Evolutionary conservation across 306 rosid species (phyloP).

Genomic region (Gastrolobium villosum): DNA sequence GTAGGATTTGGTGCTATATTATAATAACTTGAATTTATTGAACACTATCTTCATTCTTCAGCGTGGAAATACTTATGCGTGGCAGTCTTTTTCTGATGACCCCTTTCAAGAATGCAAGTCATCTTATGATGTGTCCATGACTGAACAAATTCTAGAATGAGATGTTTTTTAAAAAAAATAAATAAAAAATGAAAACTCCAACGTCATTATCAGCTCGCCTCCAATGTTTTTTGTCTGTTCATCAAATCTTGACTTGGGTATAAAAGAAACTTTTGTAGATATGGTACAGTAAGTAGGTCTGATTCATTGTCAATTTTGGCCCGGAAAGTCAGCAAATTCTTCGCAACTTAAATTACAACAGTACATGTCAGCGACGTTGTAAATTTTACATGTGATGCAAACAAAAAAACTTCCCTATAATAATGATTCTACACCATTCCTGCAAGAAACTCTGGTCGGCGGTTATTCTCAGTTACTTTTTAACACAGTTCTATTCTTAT

Average conservation of each 20-base stretch:
- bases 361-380: conserved; percentile 47
- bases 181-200: neutral
- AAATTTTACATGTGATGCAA: conserved; percentile 46
- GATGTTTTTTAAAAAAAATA: neutral
- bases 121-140: neutral
- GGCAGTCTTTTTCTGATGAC: neutral
- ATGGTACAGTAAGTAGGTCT: conserved; percentile 38
- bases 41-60: conserved; percentile 9
- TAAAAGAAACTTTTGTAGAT: conserved; percentile 34
- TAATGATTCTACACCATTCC: conserved; percentile 58
- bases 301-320: conserved; percentile 39
- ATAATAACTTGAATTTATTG: neutral
- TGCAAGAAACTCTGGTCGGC: conserved; percentile 57
- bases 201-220: conserved; percentile 39
- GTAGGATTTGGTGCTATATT: neutral
- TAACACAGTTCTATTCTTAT: neutral
- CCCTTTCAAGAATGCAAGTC: neutral
- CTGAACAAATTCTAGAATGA: conserved; percentile 12
- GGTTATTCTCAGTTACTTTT: conserved; percentile 11
- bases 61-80: neutral
- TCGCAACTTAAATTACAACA: conserved; percentile 3
- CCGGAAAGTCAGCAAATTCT: conserved; percentile 55
- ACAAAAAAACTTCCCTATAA: conserved; percentile 30
- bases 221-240: conserved; percentile 24
- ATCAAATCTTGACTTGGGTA: conserved; percentile 42